Evolutionary conservation across 768 basidiomycete genomes (phyloP).

Genomic region (Mycena olivaceomarginata): DNA sequence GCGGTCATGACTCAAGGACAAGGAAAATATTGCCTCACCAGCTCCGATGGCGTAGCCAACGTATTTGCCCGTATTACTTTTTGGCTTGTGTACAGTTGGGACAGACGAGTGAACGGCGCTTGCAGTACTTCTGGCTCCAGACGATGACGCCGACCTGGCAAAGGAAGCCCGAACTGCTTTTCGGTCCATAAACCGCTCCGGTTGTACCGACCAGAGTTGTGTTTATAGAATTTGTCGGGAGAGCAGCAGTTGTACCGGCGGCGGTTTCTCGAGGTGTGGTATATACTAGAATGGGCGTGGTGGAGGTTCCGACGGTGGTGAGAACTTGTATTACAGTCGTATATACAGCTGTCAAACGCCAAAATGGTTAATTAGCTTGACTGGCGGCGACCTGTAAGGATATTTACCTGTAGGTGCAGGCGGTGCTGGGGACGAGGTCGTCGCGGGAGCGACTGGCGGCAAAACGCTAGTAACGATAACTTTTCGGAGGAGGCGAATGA

Average conservation of each 20-base stretch:
- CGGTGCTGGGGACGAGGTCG: slow-evolving; percentile 10
- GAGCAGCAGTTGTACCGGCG: slow-evolving; percentile 8
- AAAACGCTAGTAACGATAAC: slow-evolving; percentile 38
- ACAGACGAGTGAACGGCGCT: slow-evolving; percentile 27
- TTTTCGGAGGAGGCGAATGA: slow-evolving; percentile 22
- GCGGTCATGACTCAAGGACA: neutral
- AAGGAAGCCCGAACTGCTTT: slow-evolving; percentile 30
- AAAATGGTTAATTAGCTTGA: slow-evolving; percentile 16
- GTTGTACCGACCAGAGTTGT: neutral
- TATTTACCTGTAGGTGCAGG: slow-evolving; percentile 25
- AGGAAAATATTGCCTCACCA: slow-evolving; percentile 22
- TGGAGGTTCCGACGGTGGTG: slow-evolving; percentile 23
- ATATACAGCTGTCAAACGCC: slow-evolving; percentile 38
- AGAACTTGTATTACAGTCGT: slow-evolving; percentile 40
- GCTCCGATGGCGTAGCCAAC: slow-evolving; percentile 43
- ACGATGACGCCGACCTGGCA: slow-evolving; percentile 30
- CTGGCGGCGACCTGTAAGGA: neutral
- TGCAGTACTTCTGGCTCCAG: slow-evolving; percentile 26
- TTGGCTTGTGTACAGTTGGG: slow-evolving; percentile 34
- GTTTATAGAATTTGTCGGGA: neutral
- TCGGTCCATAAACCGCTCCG: slow-evolving; percentile 7
- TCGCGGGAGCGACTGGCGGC: slow-evolving; percentile 13
- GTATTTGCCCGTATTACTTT: slow-evolving; percentile 39
- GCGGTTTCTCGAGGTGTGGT: neutral
- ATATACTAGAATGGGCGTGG: neutral